phyloP scores from a whole-genome alignment of 495 filamentous ascomycete genomes.

The Acidiella bohemica region DNA sequence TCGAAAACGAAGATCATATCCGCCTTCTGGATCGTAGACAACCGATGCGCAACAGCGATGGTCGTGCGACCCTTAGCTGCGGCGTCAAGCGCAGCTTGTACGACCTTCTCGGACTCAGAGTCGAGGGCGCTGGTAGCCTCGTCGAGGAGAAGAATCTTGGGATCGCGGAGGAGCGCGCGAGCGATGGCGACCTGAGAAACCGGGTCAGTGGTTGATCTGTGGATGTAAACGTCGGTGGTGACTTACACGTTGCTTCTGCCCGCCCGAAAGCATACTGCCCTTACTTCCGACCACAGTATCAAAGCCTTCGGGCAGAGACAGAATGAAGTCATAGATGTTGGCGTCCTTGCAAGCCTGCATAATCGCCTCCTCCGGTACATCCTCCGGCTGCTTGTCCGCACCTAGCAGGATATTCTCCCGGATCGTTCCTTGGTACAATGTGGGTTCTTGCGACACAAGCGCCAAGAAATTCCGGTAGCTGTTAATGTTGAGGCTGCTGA shows the following conservation, averaged over 20 bases:
- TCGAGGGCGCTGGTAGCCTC: conserved; percentile 78
- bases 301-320: conserved; percentile 40
- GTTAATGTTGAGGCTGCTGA: conserved; percentile 60
- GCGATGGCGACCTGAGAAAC: too few species aligned
- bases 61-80: conserved; percentile 62
- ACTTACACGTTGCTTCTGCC: conserved; percentile 30
- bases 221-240: background rate
- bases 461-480: conserved; percentile 63
- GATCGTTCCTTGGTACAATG: conserved; percentile 73
- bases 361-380: conserved; percentile 54
- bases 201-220: conserved; percentile 12
- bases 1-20: conserved; percentile 68
- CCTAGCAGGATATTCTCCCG: conserved; percentile 72
- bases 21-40: conserved; percentile 61
- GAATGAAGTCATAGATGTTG: conserved; percentile 87
- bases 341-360: conserved; percentile 70
- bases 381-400: conserved; percentile 36
- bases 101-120: conserved; percentile 49
- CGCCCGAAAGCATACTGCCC: conserved; percentile 29
- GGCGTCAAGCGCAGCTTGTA: conserved; percentile 60
- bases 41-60: conserved; percentile 67
- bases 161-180: conserved; percentile 48
- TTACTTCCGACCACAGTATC: conserved; percentile 30
- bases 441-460: conserved; percentile 78
- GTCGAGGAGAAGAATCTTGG: conserved; percentile 69